Base-by-base conservation (phyloP, 2,329 filamentous ascomycete species). In the Aspergillus bombycis region DNA sequence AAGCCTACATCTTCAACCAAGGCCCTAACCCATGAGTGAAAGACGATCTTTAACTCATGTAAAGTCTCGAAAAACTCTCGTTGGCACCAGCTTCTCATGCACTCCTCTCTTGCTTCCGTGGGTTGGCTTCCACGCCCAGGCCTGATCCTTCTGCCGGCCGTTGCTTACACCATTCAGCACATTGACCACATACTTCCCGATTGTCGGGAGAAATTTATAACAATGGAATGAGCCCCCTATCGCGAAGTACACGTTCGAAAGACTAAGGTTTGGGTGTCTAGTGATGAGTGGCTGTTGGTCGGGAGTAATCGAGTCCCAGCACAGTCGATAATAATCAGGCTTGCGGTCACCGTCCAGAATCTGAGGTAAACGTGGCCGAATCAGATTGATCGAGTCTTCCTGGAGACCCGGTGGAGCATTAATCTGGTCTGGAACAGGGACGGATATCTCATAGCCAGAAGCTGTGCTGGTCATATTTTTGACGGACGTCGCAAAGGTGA, bases 121-220 rank as follows among this genome's bases (percentile, higher is more conserved):
- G n/a, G 55, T 36, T 11, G 59, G 16, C 58, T 71, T 72, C 71
- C 69, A 73, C 21, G 45, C 43, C 70, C 69, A 74, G 10, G 63
- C 66, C n/a, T 63, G 36, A 58, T 73, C 67, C 57, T 69, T 79
- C 75, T 71, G 80, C 75, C 57, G 71, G 70, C 74, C 79, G 73
- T 69, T 80, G 74, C 72, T 77, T 76, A 72, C 82, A 74, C 82
- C 83, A 60, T 64, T 63, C 57, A 72, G 48, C n/a, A 70, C 63
- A 50, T 72, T 77, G 19, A 64, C 71, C n/a, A 79, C 74, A 52
- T 89, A 89, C 62, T 85, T 83, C 4, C 88, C 87, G 66, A 88
- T 84, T 28, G 84, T 84, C 0, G 87, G 87, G 30, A 90, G 77
- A 70, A 91, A 89, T 73, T 90, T 89, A 83, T 85, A 89, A 34